These are phyloP conservation scores for Gnetum montanum DNA, from an alignment of 75 land plant species.

Conservation along the genomic window DNA sequence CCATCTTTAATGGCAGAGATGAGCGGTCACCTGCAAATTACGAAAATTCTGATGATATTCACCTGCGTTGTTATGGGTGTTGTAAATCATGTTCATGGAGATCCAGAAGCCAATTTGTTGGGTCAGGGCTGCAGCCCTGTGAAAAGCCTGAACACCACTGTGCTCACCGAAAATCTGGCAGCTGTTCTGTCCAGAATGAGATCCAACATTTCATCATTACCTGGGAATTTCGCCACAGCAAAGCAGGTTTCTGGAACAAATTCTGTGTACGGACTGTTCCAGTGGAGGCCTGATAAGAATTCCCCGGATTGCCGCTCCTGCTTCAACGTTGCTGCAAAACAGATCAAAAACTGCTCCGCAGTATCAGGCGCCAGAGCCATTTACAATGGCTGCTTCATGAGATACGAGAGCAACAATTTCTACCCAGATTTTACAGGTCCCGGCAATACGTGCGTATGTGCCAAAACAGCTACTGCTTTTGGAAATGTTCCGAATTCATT, in stretches of 20 bases:
- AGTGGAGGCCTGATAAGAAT: constrained; percentile 28
- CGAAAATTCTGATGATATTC: no score
- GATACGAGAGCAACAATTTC: constrained; percentile 32
- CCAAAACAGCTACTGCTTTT: constrained; percentile 1
- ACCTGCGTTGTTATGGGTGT: no score
- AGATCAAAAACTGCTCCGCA: constrained; percentile 15
- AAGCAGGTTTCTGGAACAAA: constrained; percentile 5
- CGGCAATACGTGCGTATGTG: constrained; percentile 16
- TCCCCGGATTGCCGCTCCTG: constrained; percentile 25
- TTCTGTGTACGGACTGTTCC: constrained; percentile 22
- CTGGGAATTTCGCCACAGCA: constrained; percentile 16
- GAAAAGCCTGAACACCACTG: constrained; percentile 14
- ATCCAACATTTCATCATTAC: neutral
- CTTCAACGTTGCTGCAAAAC: constrained; percentile 6
- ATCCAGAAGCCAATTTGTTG: constrained; percentile 21
- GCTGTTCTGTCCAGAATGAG: constrained; percentile 14
- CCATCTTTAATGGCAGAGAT: no score
- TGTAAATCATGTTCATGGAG: no score
- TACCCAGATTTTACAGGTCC: constrained; percentile 13
- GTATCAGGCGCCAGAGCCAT: constrained; percentile 28
- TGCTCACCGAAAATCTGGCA: constrained; percentile 22
- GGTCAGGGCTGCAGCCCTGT: constrained; percentile 22
- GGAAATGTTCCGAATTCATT: neutral
- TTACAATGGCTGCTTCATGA: constrained; percentile 34
- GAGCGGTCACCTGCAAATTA: no score